Evolutionary conservation across 768 basidiomycete species (phyloP).

Genomic region (Trametes coccinea): DNA sequence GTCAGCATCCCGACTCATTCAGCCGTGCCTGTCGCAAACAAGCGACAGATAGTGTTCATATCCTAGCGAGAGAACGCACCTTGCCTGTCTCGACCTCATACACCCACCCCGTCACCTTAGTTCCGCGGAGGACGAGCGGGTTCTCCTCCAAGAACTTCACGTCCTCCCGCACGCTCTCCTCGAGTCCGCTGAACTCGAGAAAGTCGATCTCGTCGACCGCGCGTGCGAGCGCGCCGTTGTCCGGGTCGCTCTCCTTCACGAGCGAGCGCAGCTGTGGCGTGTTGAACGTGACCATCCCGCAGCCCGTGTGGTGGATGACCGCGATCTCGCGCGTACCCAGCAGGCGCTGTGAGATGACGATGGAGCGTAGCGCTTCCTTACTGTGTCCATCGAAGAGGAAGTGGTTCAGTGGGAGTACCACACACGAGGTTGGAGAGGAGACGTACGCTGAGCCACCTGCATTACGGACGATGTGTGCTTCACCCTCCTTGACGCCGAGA

Average conservation of each 20-base stretch:
- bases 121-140: constrained; percentile 55
- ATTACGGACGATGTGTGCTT: constrained; percentile 73
- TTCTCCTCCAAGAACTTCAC: constrained; percentile 57
- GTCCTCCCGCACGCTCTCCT: constrained; percentile 57
- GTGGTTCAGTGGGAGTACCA: background rate
- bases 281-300: constrained; percentile 71
- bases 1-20: background rate
- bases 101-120: constrained; percentile 64
- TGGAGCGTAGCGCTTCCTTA: constrained; percentile 62
- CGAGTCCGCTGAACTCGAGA: constrained; percentile 52
- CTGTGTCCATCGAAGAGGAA: constrained; percentile 33
- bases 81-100: constrained; percentile 65
- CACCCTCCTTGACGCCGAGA: constrained; percentile 63
- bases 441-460: constrained; percentile 68
- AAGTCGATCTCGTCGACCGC: constrained; percentile 53
- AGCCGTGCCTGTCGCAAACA: background rate
- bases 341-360: constrained; percentile 72
- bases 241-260: constrained; percentile 48
- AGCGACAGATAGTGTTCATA: too few species aligned
- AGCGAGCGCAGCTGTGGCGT: constrained; percentile 48
- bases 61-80: constrained; percentile 35
- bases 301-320: constrained; percentile 70
- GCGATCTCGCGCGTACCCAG: constrained; percentile 70
- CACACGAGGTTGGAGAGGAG: background rate
- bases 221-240: constrained; percentile 23